A percentile compares a stretch with the other conserved stretches of the same genome.
These are phyloP conservation scores for Tuber calosporum DNA, from an alignment of 495 filamentous ascomycete species.

Conservation along the genomic window DNA sequence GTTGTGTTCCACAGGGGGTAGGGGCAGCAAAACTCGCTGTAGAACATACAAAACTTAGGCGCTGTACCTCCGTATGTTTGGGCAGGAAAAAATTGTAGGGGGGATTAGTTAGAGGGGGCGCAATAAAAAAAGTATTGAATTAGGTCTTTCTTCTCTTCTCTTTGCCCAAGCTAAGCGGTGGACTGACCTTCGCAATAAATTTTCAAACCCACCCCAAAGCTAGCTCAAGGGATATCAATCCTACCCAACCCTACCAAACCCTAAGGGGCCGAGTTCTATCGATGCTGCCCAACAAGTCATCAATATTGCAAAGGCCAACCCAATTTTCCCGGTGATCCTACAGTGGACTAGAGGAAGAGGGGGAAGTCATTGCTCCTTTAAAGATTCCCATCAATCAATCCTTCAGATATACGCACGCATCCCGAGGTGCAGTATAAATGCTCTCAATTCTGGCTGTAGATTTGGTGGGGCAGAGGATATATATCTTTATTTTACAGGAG, in stretches of 20 bases:
- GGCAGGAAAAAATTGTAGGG: too few species aligned
- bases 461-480: conserved; percentile 88
- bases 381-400: conserved; percentile 90
- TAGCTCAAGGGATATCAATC: background rate
- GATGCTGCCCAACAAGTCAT: conserved; percentile 84
- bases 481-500: conserved; percentile 83
- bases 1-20: background rate
- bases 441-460: conserved; percentile 81
- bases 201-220: background rate
- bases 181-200: background rate
- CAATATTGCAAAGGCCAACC: conserved; percentile 86
- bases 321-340: conserved; percentile 77
- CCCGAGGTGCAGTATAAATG: conserved; percentile 70
- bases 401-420: conserved; percentile 84
- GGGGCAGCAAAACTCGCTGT: background rate
- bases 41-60: background rate
- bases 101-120: too few species aligned
- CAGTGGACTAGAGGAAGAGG: conserved; percentile 95
- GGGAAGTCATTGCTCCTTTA: conserved; percentile 88
- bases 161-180: too few species aligned
- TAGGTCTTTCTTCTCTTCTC: too few species aligned
- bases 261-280: conserved; percentile 69
- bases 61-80: background rate
- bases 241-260: background rate
- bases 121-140: too few species aligned